A percentile compares a stretch with the other conserved stretches of the same genome.
Conservation (phyloP, 2,329 filamentous ascomycete species). For the Lecanoromycetidae sp. region DNA sequence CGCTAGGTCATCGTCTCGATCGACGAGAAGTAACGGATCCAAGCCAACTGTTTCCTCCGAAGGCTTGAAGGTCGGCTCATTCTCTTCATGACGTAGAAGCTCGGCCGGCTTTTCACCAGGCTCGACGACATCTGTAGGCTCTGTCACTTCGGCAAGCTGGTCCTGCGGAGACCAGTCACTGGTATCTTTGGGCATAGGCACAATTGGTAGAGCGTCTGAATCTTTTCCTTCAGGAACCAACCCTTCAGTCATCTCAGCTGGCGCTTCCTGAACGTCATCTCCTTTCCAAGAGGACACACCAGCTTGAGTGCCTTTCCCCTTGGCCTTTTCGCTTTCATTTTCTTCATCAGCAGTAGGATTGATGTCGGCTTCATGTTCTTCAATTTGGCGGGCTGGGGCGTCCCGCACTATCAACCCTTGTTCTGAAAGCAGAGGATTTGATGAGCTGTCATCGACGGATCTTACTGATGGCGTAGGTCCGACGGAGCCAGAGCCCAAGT, state of each 20-base stretch:
- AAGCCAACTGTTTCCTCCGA: neutral
- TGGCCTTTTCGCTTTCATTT: constrained; percentile 23
- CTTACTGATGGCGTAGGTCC: neutral
- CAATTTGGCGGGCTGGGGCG: neutral
- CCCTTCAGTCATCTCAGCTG: neutral
- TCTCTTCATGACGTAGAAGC: neutral
- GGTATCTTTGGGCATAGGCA: neutral
- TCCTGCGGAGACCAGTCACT: neutral
- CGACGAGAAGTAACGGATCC: neutral
- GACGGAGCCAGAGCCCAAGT: neutral
- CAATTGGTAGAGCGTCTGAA: neutral
- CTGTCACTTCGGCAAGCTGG: neutral
- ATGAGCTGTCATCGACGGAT: neutral
- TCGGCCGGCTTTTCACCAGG: neutral
- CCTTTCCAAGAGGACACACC: neutral
- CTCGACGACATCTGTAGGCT: neutral
- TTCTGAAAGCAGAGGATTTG: neutral
- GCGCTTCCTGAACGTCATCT: neutral
- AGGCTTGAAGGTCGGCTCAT: neutral
- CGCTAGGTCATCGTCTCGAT: neutral
- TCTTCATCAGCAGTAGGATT: neutral
- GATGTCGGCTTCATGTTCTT: neutral
- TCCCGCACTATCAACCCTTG: neutral
- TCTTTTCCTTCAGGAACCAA: neutral
- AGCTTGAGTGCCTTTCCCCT: constrained; percentile 21